phyloP scores from a whole-genome alignment of 1,284 basidiomycete species.

The Prillingera fragicola region DNA sequence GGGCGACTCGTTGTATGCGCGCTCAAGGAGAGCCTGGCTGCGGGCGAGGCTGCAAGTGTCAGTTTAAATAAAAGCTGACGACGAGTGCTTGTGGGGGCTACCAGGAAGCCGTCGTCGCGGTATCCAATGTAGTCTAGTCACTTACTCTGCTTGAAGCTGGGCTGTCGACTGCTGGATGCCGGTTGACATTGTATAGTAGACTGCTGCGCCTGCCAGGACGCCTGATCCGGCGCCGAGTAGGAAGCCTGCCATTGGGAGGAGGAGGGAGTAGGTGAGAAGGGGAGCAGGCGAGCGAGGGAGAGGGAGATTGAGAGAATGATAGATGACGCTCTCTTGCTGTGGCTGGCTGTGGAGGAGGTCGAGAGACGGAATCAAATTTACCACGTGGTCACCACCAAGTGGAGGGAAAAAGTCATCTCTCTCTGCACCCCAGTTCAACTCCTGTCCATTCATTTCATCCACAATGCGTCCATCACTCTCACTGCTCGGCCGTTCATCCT shows the following conservation, averaged over 20 bases:
- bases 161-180: conserved; percentile 24
- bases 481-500: conserved; percentile 44
- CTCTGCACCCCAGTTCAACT: no score
- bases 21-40: conserved; percentile 20
- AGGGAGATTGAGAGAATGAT: no score
- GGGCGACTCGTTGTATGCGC: conserved; percentile 27
- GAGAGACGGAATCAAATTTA: no score
- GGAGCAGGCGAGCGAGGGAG: background rate
- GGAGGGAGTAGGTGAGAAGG: background rate
- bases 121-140: no score
- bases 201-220: conserved; percentile 38
- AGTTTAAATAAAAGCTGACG: no score
- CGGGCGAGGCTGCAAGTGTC: background rate
- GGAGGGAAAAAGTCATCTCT: no score
- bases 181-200: conserved; percentile 44
- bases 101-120: no score
- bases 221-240: conserved; percentile 40
- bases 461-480: conserved; percentile 17
- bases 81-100: no score
- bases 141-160: conserved; percentile 34
- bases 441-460: no score
- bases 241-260: conserved; percentile 35
- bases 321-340: no score
- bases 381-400: no score
- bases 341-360: no score